Conservation (phyloP, 2,329 filamentous ascomycete species). For the Scortechinia acanthostroma region DNA sequence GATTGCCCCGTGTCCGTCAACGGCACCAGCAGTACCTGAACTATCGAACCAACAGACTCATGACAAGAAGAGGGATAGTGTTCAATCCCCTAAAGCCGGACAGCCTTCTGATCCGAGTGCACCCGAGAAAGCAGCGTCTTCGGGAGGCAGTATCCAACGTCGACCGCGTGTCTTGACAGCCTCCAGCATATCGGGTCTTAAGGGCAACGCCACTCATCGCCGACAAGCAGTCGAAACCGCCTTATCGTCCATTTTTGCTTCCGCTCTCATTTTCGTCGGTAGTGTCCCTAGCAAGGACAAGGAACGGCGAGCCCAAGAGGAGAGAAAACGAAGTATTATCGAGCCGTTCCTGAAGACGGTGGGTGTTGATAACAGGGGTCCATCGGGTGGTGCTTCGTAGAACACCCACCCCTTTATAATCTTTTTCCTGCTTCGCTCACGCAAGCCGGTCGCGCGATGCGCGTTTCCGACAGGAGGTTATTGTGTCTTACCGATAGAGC, state of each 20-base stretch:
- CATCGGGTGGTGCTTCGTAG: neutral
- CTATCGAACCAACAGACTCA: neutral
- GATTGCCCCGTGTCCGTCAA: neutral
- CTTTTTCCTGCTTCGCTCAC: too few relatives aligned
- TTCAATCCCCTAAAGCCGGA: neutral
- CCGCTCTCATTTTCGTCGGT: neutral
- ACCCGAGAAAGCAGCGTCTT: neutral
- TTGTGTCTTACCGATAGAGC: too few relatives aligned
- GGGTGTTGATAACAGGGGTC: neutral
- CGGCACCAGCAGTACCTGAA: neutral
- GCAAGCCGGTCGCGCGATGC: too few relatives aligned
- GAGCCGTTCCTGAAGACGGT: slow-evolving; percentile 1
- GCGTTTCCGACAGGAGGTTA: too few relatives aligned
- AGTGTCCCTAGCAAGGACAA: neutral
- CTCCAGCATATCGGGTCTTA: neutral
- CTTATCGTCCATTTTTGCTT: neutral
- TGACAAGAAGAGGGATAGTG: neutral
- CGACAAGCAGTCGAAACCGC: neutral
- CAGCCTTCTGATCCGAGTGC: neutral
- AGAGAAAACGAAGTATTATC: neutral
- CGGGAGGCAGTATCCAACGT: neutral
- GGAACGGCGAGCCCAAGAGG: neutral
- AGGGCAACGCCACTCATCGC: neutral
- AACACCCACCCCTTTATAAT: too few relatives aligned
- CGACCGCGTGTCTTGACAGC: neutral